phyloP scores from a whole-genome alignment of 2,329 filamentous ascomycete species.

The Cryphonectria naterciae region DNA sequence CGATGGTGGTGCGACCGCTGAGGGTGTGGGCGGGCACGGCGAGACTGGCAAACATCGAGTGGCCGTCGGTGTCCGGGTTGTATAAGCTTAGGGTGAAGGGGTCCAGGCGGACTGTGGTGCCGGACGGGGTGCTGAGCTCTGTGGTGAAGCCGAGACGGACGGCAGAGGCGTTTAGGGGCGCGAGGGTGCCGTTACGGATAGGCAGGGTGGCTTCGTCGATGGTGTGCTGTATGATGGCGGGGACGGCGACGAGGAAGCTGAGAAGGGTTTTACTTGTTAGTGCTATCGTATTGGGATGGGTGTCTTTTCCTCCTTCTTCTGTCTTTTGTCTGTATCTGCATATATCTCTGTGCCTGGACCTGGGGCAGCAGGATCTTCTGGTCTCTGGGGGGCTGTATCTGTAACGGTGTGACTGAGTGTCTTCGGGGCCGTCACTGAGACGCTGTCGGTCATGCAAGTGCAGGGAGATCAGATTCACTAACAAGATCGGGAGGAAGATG shows the following conservation, averaged over 20 bases:
- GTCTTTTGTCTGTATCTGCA: neutral
- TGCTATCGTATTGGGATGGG: neutral
- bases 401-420: neutral
- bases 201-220: slow-evolving; percentile 47
- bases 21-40: slow-evolving; percentile 40
- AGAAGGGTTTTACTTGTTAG: slow-evolving; percentile 17
- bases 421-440: neutral
- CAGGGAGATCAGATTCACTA: slow-evolving; percentile 31
- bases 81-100: slow-evolving; percentile 46
- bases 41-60: slow-evolving; percentile 35
- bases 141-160: slow-evolving; percentile 44
- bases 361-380: neutral
- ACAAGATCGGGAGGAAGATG: slow-evolving; percentile 52
- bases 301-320: neutral
- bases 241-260: slow-evolving; percentile 52
- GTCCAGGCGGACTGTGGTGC: slow-evolving; percentile 39
- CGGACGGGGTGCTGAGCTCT: slow-evolving; percentile 43
- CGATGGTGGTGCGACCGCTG: slow-evolving; percentile 43
- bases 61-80: slow-evolving; percentile 37
- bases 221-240: slow-evolving; percentile 50
- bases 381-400: neutral
- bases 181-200: slow-evolving; percentile 42
- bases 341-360: neutral
- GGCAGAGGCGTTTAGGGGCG: slow-evolving; percentile 38
- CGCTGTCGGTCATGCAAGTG: neutral